Evolutionary conservation across 495 filamentous ascomycete genomes (phyloP).

Genomic region (Annulohypoxylon bovei): DNA sequence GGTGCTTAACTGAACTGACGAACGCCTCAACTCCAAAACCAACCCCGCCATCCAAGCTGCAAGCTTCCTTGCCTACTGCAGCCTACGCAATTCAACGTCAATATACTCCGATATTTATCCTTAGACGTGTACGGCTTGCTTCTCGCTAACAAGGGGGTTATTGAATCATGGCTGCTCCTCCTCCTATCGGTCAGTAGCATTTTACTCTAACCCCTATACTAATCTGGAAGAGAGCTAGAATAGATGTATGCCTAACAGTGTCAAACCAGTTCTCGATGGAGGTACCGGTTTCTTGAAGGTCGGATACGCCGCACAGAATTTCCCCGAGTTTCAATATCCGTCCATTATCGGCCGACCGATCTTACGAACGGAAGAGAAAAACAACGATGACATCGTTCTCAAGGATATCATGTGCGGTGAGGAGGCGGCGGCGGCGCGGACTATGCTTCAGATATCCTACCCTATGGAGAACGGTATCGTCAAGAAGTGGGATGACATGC

Average conservation of each 20-base stretch:
- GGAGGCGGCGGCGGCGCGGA: slow-evolving; percentile 93
- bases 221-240: neutral
- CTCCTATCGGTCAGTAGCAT: slow-evolving; percentile 44
- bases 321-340: slow-evolving; percentile 97
- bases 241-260: slow-evolving; percentile 14
- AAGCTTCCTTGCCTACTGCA: slow-evolving; percentile 11
- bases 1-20: slow-evolving; percentile 20
- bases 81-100: slow-evolving; percentile 12
- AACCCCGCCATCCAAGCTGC: slow-evolving; percentile 23
- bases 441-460: slow-evolving; percentile 97
- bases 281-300: slow-evolving; percentile 99
- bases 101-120: neutral
- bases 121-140: slow-evolving; percentile 8
- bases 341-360: slow-evolving; percentile 99
- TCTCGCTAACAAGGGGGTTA: slow-evolving; percentile 3
- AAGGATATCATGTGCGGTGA: slow-evolving; percentile 99
- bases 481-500: slow-evolving; percentile 99
- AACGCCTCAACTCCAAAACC: slow-evolving; percentile 31
- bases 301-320: slow-evolving; percentile 98
- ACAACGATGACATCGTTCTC: slow-evolving; percentile 68
- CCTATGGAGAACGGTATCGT: slow-evolving; percentile 99
- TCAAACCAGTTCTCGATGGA: slow-evolving; percentile 89
- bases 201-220: neutral
- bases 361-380: slow-evolving; percentile 89
- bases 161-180: slow-evolving; percentile 45